Conservation (phyloP, 164 flowering plant genomes). For the Vitis labrusca region DNA sequence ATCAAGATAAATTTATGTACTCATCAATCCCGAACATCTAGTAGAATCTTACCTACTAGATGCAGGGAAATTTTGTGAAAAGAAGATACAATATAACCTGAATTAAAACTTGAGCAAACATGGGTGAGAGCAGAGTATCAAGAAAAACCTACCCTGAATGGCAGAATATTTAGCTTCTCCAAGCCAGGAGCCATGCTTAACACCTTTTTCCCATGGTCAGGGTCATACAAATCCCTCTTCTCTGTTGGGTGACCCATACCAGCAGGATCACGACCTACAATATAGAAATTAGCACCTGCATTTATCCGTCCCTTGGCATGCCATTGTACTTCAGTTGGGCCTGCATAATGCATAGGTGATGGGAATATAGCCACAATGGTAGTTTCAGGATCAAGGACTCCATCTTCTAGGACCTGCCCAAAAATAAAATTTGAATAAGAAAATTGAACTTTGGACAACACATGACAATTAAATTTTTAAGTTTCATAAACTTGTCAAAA, state of each 20-base stretch:
- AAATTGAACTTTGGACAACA: neutral
- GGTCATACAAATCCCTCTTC: constrained; percentile 92
- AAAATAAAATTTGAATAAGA: neutral
- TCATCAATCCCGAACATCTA: too few species aligned
- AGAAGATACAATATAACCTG: too few species aligned
- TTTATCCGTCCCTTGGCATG: constrained; percentile 97
- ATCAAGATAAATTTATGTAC: too few species aligned
- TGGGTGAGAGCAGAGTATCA: neutral
- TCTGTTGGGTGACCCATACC: constrained; percentile 96
- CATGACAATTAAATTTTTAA: neutral
- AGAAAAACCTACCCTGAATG: constrained; percentile 65
- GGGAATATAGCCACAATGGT: constrained; percentile 95
- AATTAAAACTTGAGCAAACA: neutral
- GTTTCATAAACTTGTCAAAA: too few species aligned
- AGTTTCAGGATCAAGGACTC: constrained; percentile 88
- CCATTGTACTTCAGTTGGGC: constrained; percentile 99
- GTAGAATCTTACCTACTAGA: too few species aligned
- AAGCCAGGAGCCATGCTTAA: constrained; percentile 96
- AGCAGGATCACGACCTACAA: constrained; percentile 99
- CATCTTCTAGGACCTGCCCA: constrained; percentile 85
- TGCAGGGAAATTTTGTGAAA: too few species aligned
- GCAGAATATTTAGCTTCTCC: constrained; percentile 85
- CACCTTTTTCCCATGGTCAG: constrained; percentile 96
- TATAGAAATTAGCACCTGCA: constrained; percentile 97
- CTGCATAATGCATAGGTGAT: constrained; percentile 98